Evolutionary conservation across 768 basidiomycete genomes (phyloP).

Genomic region (Leccinum longicurvipes): DNA sequence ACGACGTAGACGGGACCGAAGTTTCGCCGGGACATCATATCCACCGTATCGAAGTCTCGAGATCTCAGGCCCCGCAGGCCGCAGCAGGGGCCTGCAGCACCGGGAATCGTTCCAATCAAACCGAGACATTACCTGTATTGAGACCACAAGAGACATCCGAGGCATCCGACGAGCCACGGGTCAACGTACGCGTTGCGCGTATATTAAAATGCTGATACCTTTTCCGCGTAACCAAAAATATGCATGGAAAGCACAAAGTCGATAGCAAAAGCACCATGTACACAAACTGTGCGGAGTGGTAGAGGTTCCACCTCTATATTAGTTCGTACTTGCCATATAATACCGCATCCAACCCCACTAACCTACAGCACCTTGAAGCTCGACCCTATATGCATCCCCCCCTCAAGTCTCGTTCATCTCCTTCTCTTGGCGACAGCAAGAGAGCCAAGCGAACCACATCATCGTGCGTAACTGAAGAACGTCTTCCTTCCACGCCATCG

Average conservation of each 20-base stretch:
- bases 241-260: slow-evolving; percentile 12
- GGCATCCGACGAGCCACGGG: background rate
- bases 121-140: background rate
- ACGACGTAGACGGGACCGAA: no score
- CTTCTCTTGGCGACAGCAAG: slow-evolving; percentile 52
- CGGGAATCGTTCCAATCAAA: background rate
- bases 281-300: slow-evolving; percentile 17
- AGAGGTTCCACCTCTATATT: slow-evolving; percentile 29
- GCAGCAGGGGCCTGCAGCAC: background rate
- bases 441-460: slow-evolving; percentile 93
- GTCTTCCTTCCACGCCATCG: slow-evolving; percentile 90
- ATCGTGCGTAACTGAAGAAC: slow-evolving; percentile 87
- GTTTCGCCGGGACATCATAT: no score
- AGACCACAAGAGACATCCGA: background rate
- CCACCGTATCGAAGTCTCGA: background rate
- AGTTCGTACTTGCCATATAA: slow-evolving; percentile 25
- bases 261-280: slow-evolving; percentile 25
- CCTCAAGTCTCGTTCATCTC: slow-evolving; percentile 33
- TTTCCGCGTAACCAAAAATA: background rate
- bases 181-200: background rate
- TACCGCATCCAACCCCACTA: slow-evolving; percentile 20
- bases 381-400: background rate
- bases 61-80: background rate
- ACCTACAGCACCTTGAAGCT: slow-evolving; percentile 17
- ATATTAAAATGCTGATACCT: background rate